phyloP scores from a whole-genome alignment of 176 grass and related monocot genomes.

The Hordeum marinum region DNA sequence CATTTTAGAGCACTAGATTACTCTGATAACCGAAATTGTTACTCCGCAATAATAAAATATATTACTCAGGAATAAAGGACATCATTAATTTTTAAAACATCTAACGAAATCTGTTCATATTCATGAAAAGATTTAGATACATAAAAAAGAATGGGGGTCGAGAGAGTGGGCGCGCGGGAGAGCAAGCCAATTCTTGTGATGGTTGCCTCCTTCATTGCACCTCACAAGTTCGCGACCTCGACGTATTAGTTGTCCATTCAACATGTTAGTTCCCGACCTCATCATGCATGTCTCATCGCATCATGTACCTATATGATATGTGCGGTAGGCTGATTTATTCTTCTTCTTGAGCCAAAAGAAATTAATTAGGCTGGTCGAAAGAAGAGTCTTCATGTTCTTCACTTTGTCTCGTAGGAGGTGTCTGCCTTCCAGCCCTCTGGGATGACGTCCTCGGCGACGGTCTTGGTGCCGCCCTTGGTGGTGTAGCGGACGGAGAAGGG shows the following conservation, averaged over 20 bases:
- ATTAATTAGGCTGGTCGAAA: background rate
- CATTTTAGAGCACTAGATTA: too few species aligned
- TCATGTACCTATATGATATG: background rate
- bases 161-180: background rate
- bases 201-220: background rate
- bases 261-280: too few species aligned
- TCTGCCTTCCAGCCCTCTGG: slow-evolving; percentile 39
- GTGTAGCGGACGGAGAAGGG: slow-evolving; percentile 48
- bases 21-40: too few species aligned
- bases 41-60: too few species aligned
- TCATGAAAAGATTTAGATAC: background rate
- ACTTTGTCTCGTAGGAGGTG: background rate
- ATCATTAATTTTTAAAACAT: background rate
- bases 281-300: background rate
- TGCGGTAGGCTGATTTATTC: background rate
- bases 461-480: background rate
- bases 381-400: background rate
- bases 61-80: too few species aligned
- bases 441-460: slow-evolving; percentile 29
- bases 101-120: background rate
- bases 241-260: too few species aligned
- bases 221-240: background rate
- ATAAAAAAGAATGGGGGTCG: background rate
- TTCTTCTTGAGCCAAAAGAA: background rate
- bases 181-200: background rate